These are phyloP conservation scores for Kandelia obovata DNA, from an alignment of 345 rosid genomes.

Conservation along the genomic window DNA sequence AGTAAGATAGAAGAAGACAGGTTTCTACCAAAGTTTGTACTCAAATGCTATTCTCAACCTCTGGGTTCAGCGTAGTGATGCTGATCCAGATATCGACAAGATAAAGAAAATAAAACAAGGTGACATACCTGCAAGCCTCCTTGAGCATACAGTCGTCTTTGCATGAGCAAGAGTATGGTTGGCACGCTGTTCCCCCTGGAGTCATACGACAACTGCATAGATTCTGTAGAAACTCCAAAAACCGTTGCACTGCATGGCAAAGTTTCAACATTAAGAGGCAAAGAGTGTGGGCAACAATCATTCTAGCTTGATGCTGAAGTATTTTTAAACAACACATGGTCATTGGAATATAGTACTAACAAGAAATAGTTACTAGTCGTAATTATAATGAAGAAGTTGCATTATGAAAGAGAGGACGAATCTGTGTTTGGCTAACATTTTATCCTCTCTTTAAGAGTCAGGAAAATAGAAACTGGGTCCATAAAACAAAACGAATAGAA, in stretches of 20 bases:
- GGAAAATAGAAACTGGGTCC: too few relatives aligned
- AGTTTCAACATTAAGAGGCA: neutral
- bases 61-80: neutral
- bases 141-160: constrained; percentile 23
- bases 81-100: neutral
- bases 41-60: neutral
- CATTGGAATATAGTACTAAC: too few relatives aligned
- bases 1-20: neutral
- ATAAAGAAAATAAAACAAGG: constrained; percentile 3
- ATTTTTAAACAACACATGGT: neutral
- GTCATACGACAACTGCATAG: constrained; percentile 37
- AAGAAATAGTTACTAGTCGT: too few relatives aligned
- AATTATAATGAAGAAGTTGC: too few relatives aligned
- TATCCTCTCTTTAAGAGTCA: too few relatives aligned
- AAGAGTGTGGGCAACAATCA: neutral
- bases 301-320: neutral
- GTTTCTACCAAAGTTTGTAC: neutral
- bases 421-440: too few relatives aligned
- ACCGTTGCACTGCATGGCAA: constrained; percentile 30
- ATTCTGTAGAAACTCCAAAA: constrained; percentile 39
- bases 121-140: constrained; percentile 32
- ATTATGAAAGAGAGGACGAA: too few relatives aligned
- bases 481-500: too few relatives aligned
- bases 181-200: constrained; percentile 33
- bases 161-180: constrained; percentile 34